Base-by-base conservation (phyloP, 2,329 filamentous ascomycete genomes). In the Fusarium brachygibbosum region DNA sequence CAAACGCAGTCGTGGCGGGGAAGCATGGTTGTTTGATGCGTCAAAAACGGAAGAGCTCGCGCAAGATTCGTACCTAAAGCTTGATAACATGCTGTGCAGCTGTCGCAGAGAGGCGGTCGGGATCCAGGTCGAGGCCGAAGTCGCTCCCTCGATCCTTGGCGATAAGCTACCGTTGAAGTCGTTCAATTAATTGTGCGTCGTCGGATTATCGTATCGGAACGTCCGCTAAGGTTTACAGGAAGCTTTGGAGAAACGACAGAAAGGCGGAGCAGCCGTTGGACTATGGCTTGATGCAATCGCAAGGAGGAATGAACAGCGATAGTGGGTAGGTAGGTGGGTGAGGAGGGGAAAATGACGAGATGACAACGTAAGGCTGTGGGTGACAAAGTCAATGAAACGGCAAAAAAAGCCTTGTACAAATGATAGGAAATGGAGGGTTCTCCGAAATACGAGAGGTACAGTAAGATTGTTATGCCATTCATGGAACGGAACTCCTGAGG, bases 81-180 rank as follows among this genome's bases (percentile, higher is more conserved):
- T 69, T 46, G 56, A 63, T 71, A 72, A 72, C 73, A 75, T 75
- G 72, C 73, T 75, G 73, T 71, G 68, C 65, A 56, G 62, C 45
- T 65, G 66, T 58, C 45, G 42, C 51, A 62, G 63, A 58, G 56
- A 38, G 58, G 54, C 50, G 58, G 48, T 57, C 52, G 59, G 31
- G 41, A 41, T 42, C 41, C 35, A 45, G 49, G 34, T 51, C 21
- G 40, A 63, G 37, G 37, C 42, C 44, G 44, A 58, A 40, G 21
- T 58, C 51, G 51, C 40, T 53, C n/a, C 45, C 40, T 42, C 41
- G 16, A 42, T 64, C 19, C 34, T 40, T 68, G 23, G 45, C 32
- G 19, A 45, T 54, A 48, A 53, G 45, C 14, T 23, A 32, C 25
- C 28, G 32, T 45, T 40, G 29, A 31, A 44, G 32, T 6, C 25